Base-by-base conservation (phyloP, 257 asterid species). In the Forsythia viridissima region DNA sequence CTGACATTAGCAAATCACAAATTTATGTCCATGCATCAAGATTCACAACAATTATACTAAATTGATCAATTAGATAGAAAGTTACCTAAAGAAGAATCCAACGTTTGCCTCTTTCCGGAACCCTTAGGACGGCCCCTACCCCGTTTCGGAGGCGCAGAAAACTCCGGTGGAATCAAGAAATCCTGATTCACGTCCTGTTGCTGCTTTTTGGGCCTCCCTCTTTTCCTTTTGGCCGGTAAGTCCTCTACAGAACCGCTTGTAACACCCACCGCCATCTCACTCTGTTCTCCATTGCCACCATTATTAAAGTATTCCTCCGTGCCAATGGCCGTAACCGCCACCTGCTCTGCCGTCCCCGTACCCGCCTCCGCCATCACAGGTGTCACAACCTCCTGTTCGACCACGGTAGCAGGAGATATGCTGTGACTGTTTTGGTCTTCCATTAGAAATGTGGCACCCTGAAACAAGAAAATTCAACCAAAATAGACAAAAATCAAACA, bases 81-180 rank as follows among this genome's bases (percentile, higher is more conserved):
- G 0, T 15, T 73, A 86, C 89, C 87, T 10, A 79, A 81, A 9
- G 86, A 76, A 46, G 80, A 76, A 15, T 65, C 87, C 76, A 75
- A 5, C 3, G 15, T 46, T 77, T 86, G 89, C 86, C 79, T 77
- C 75, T 81, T 86, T 65, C 86, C 89, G 63, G 86, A 18, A 11
- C 89, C 89, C 71, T 36, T 70, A 0, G 88, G 90, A 5, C 86
- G 88, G 37, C 88, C 90, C 39, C 88, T 78, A 0, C 85, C 87
- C 3, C 90, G 80, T 75, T 84, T 82, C 18, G 80, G 72, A 1
- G 74, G 43, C 3, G 74, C 78, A 34, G 55, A 59, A 10, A 75
- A 65, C 10, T 59, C 90, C 3, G 79, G 57, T 70, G 48, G 20
- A 69, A 8, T 4, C 82, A 70, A 71, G 30, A 73, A 37, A 0